phyloP scores from a whole-genome alignment of 2,329 filamentous ascomycete species.

The Exserohilum turcica region DNA sequence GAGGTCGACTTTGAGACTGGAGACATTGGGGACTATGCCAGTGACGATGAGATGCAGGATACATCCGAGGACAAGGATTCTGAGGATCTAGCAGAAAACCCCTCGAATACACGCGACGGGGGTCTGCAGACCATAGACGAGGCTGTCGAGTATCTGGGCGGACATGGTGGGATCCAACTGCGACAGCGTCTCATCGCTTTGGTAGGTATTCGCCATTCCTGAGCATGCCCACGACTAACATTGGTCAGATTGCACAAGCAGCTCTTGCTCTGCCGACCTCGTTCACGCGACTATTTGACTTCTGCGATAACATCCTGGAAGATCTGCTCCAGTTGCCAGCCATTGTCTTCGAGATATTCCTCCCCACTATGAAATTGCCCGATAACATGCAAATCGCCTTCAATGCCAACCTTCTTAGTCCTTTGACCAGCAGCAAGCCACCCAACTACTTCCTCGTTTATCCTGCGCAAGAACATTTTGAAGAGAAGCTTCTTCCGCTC shows the following conservation, averaged over 20 bases:
- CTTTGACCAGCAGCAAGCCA: constrained; percentile 30
- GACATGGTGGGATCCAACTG: constrained; percentile 62
- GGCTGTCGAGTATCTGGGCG: constrained; percentile 41
- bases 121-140: constrained; percentile 15
- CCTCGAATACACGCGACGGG: not conserved
- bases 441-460: constrained; percentile 32
- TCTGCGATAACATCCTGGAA: constrained; percentile 65
- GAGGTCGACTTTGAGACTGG: constrained; percentile 61
- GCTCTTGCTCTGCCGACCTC: constrained; percentile 48
- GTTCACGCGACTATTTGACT: constrained; percentile 58
- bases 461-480: constrained; percentile 39
- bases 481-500: constrained; percentile 30
- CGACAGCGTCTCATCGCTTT: constrained; percentile 68
- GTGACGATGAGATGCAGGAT: constrained; percentile 42
- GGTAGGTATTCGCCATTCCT: constrained; percentile 41
- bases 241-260: constrained; percentile 44
- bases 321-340: constrained; percentile 64
- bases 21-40: constrained; percentile 62
- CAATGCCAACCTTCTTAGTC: constrained; percentile 39
- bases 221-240: constrained; percentile 19
- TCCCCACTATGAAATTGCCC: constrained; percentile 55
- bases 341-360: constrained; percentile 61
- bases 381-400: constrained; percentile 56
- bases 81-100: constrained; percentile 10
- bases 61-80: constrained; percentile 10